Evolutionary conservation across 352 stramenopile species (phyloP).

Genomic region (Halophytophthora batemanensis): DNA sequence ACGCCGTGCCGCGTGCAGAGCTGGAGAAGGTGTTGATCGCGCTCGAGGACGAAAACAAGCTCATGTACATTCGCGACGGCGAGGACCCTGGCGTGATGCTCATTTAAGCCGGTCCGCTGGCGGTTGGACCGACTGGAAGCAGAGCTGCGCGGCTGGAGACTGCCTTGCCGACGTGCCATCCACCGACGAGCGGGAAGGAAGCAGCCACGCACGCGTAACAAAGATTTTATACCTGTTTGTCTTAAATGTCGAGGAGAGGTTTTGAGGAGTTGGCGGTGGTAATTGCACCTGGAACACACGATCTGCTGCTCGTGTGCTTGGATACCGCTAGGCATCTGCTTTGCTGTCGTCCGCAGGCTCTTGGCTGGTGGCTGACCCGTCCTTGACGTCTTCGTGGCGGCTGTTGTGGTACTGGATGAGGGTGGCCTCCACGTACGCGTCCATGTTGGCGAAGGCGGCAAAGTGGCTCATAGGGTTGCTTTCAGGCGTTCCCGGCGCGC

Average conservation of each 20-base stretch:
- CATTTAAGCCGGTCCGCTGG: conserved; percentile 45
- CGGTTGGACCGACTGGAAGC: background rate
- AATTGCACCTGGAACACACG: too few species aligned
- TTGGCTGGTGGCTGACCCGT: background rate
- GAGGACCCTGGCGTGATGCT: conserved; percentile 83
- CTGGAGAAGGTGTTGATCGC: conserved; percentile 69
- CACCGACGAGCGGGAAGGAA: too few species aligned
- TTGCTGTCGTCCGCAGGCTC: background rate
- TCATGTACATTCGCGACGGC: conserved; percentile 87
- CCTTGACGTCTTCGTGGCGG: background rate
- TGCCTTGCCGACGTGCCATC: too few species aligned
- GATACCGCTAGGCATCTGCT: conserved; percentile 8
- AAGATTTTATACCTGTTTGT: background rate
- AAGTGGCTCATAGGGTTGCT: conserved; percentile 53
- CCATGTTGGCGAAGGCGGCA: conserved; percentile 57
- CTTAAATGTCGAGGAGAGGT: background rate
- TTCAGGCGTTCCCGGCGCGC: background rate
- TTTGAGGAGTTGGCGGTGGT: too few species aligned
- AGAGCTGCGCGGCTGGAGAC: too few species aligned
- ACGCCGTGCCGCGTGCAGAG: conserved; percentile 40
- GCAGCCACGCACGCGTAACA: too few species aligned
- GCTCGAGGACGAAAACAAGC: conserved; percentile 86
- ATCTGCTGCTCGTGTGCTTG: too few species aligned
- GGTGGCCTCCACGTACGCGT: conserved; percentile 68
- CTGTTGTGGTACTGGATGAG: conserved; percentile 62